Conservation (phyloP, 352 stramenopile species). For the Globisporangium heterothallicum region DNA sequence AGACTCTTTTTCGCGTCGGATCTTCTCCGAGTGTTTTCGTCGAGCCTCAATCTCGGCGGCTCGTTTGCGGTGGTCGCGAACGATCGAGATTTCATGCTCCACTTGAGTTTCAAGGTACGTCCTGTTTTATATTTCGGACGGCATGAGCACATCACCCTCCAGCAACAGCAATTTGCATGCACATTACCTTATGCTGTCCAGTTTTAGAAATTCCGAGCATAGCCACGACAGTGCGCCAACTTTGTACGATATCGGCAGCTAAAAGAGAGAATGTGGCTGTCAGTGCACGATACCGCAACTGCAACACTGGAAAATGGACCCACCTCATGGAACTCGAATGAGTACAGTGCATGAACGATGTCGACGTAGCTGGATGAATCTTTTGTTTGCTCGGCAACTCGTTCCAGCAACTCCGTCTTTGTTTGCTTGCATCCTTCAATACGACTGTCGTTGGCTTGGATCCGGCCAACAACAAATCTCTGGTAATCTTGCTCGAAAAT, state of each 20-base stretch:
- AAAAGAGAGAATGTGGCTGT: not conserved
- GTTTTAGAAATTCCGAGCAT: conserved; percentile 58
- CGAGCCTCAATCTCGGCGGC: conserved; percentile 46
- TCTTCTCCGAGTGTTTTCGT: conserved; percentile 43
- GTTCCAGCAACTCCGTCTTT: conserved; percentile 23
- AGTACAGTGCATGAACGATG: conserved; percentile 66
- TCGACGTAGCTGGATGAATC: conserved; percentile 41
- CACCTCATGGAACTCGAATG: conserved; percentile 64
- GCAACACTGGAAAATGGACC: too few species aligned
- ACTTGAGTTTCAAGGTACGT: conserved; percentile 52
- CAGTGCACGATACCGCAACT: too few species aligned
- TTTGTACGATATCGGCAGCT: conserved; percentile 55
- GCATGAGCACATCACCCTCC: not conserved
- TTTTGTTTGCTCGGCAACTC: conserved; percentile 16
- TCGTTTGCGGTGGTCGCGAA: conserved; percentile 44
- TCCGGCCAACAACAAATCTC: conserved; percentile 54
- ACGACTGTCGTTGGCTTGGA: conserved; percentile 50
- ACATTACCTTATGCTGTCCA: conserved; percentile 38
- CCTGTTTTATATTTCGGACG: conserved; percentile 12
- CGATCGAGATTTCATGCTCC: conserved; percentile 50
- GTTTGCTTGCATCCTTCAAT: conserved; percentile 49
- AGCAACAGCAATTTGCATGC: not conserved
- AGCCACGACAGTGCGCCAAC: conserved; percentile 62
- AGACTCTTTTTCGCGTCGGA: conserved; percentile 49
- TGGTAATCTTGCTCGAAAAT: conserved; percentile 82